Conservation (phyloP, 1,139 yeast genomes). For the Starmera stellimalicola region DNA sequence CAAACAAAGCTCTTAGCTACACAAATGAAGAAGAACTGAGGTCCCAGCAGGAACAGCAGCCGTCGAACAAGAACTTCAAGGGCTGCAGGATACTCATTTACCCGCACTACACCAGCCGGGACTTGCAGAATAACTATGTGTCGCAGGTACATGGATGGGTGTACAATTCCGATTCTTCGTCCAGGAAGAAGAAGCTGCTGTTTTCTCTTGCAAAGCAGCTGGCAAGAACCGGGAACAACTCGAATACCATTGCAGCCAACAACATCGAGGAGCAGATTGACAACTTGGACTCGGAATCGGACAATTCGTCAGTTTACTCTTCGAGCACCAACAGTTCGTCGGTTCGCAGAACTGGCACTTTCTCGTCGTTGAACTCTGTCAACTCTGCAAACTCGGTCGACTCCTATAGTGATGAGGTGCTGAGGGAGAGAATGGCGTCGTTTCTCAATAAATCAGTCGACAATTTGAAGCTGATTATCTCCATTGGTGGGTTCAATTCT, state of each 20-base stretch:
- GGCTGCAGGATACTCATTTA: conserved; percentile 33
- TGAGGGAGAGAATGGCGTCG: conserved; percentile 48
- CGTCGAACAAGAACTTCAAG: conserved; percentile 7
- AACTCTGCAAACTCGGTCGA: not conserved
- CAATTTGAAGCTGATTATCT: conserved; percentile 39
- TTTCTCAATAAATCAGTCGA: conserved; percentile 54
- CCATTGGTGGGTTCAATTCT: conserved; percentile 37
- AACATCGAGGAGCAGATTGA: conserved; percentile 18
- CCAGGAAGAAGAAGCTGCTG: conserved; percentile 61
- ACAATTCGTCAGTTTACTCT: conserved; percentile 3
- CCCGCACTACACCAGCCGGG: conserved; percentile 53
- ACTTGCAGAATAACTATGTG: conserved; percentile 24
- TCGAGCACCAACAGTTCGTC: conserved; percentile 11
- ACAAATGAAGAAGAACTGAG: conserved; percentile 5
- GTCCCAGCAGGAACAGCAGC: conserved; percentile 2
- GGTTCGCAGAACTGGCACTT: conserved; percentile 10
- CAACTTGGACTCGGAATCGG: conserved; percentile 9
- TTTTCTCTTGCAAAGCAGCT: conserved; percentile 64
- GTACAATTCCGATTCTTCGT: conserved; percentile 59
- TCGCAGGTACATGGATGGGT: conserved; percentile 72
- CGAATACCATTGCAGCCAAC: conserved; percentile 19
- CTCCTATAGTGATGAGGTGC: conserved; percentile 26
- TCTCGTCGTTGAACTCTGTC: conserved; percentile 6
- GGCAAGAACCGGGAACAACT: conserved; percentile 32
- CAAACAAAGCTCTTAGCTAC: conserved; percentile 19